phyloP scores from a whole-genome alignment of 2,329 filamentous ascomycete genomes.

The Cladosporium sp. region DNA sequence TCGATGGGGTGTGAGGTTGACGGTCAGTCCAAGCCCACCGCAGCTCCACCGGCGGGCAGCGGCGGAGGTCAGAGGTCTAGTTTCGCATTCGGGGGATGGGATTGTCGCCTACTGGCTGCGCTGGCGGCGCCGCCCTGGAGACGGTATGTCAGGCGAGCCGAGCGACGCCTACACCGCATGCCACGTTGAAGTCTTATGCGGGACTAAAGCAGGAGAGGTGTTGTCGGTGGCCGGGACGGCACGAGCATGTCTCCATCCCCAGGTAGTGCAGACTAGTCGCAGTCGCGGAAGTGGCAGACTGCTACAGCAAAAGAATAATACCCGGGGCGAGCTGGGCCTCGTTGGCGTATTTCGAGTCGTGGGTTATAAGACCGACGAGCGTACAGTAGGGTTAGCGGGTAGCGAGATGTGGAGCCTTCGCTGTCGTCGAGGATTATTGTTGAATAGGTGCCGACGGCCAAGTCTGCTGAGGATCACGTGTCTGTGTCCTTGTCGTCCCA shows the following conservation, averaged over 20 bases:
- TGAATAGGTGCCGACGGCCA: no score
- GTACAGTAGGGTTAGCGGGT: no score
- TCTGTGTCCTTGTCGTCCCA: no score
- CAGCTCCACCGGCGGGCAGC: conserved; percentile 9
- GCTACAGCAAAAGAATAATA: no score
- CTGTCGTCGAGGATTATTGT: no score
- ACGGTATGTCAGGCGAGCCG: conserved; percentile 19
- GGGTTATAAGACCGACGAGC: no score
- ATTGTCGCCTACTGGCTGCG: conserved; percentile 21
- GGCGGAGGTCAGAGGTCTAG: background rate
- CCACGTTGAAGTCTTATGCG: conserved; percentile 25
- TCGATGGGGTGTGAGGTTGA: conserved; percentile 10
- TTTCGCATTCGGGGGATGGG: conserved; percentile 16
- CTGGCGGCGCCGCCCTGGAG: conserved; percentile 12
- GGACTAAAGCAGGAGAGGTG: conserved; percentile 19
- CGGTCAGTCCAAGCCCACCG: conserved; percentile 1
- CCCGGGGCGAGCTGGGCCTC: no score
- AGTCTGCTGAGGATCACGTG: no score
- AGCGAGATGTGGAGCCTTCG: no score
- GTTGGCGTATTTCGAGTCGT: no score
- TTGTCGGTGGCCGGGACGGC: conserved; percentile 22
- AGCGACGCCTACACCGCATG: conserved; percentile 26
- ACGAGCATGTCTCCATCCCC: background rate
- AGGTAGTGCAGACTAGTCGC: no score
- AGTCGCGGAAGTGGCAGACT: no score